These are phyloP conservation scores for Russula sp. DNA, from an alignment of 768 basidiomycete genomes.

Conservation along the genomic window DNA sequence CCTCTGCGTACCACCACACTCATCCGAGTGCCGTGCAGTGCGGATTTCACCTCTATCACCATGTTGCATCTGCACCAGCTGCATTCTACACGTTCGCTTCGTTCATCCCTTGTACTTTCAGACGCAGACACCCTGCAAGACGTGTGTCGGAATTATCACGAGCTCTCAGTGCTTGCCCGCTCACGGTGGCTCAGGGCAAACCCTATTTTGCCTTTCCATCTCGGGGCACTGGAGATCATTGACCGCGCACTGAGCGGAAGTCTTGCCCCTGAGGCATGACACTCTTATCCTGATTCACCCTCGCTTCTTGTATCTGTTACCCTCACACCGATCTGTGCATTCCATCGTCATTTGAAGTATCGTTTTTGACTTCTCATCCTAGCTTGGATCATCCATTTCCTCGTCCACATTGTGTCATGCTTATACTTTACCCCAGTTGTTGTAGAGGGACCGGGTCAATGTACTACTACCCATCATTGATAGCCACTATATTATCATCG, in stretches of 20 bases:
- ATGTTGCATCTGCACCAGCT: constrained; percentile 63
- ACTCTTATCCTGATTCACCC: background rate
- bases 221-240: constrained; percentile 68
- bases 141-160: constrained; percentile 62
- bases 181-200: constrained; percentile 42
- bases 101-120: constrained; percentile 34
- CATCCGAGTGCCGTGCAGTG: constrained; percentile 46
- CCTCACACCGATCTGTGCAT: background rate
- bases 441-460: constrained; percentile 17
- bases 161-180: constrained; percentile 56
- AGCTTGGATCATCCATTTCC: constrained; percentile 16
- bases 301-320: constrained; percentile 4
- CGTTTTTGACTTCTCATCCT: constrained; percentile 6
- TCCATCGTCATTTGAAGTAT: background rate
- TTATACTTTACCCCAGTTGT: constrained; percentile 19
- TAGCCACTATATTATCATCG: constrained; percentile 19
- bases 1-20: constrained; percentile 56
- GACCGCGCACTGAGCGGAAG: constrained; percentile 34
- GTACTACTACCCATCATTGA: constrained; percentile 21
- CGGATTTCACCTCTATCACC: constrained; percentile 38
- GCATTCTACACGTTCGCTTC: constrained; percentile 39
- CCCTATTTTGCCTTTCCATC: constrained; percentile 62
- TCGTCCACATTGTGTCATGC: constrained; percentile 12
- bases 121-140: constrained; percentile 41
- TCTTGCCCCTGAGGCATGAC: constrained; percentile 25